Base-by-base conservation (phyloP, 192 early-diverging fungal species). In the Podila minutissima region DNA sequence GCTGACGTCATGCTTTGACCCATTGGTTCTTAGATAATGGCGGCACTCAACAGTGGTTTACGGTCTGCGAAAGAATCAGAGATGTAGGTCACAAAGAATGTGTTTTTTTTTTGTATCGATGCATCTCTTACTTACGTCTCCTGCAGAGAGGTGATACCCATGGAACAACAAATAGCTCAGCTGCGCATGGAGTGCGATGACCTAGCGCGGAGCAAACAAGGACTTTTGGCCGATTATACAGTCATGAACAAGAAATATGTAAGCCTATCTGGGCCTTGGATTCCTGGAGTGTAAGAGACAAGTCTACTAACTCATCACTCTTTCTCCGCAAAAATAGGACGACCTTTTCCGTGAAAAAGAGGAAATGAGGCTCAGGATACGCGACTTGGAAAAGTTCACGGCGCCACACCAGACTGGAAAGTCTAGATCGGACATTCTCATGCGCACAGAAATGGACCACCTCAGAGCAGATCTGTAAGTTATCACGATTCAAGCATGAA, bases 391-490 rank as follows among this genome's bases (percentile, higher is more conserved):
- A 77, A 83, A 83, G 29, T 84, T 91, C 0, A 83, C 95, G 59
- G 87, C 90, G n/a, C 88, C 88, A 19, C 83, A 90, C 59, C 90
- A 94, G 74, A 90, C 89, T 24, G 96, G 94, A 20, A 91, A 92
- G 79, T 86, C 90, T 22, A 55, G 53, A 26, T n/a, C 24, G n/a
- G 96, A 98, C 62, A 95, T 95, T 71, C 69, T 97, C 49, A 86
- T 96, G 85, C 85, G 89, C 41, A 88, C 92, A 26, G 97, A 98
- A 82, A 95, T 97, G 65, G 94, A 95, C 37, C 91, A 91, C 48
- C 82, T 98, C 69, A 93, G 94, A 59, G 87, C 89, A 51, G 94
- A 97, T 31, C 77, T 98, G 89, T 94, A 87, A 85, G 91, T 83
- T 29, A 22, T 17, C 46, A 64, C 37, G 20, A 2, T 29, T 29